Evolutionary conservation across 2,329 filamentous ascomycete genomes (phyloP), one percentile per base, ranked within the genome.

Genomic region (Alternaria conjuncta): DNA sequence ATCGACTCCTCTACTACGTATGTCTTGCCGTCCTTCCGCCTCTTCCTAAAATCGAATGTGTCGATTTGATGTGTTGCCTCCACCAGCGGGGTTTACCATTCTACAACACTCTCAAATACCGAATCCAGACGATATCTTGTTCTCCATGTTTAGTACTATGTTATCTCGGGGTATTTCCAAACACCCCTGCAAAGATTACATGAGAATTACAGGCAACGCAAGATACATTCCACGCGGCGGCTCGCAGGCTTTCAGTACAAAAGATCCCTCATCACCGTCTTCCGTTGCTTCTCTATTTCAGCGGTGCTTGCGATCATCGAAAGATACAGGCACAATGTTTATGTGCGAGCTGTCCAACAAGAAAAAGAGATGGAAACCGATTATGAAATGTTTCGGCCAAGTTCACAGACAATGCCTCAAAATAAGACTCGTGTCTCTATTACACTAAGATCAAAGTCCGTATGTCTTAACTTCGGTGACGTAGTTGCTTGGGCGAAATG

Each of bases 311-410:
- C 36, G 2, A 41, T 41, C n/a, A 41, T 41, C 36, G n/a, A 41
- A 41, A 41, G 5, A 3, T 18, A 41, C 9, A 41, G 36, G n/a
- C 36, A 41, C 32, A 36, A 36, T 0, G 32, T 36, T 36, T 36
- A 18, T 18, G n/a, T 41, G 15, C 36, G 36, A 41, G 36, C 36
- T 41, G 36, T 41, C 36, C 36, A 41, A 41, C 2, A 41, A 41
- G 0, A 18, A n/a, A n/a, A 0, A 5, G 15, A 3, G 0, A n/a
- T 18, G 15, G 15, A 3, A 41, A 0, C 3, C 2, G 1, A 1
- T 0, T 0, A 41, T 41, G 32, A 41, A 3, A 41, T 0, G 4
- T 41, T 10, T 41, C n/a, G 0, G 36, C 2, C 36, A 41, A 11
- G 9, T 41, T 41, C n/a, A 41, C 9, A 0, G n/a, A 41, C 3